Conservation (phyloP, 345 rosid genomes). For the Durio zibethinus region DNA sequence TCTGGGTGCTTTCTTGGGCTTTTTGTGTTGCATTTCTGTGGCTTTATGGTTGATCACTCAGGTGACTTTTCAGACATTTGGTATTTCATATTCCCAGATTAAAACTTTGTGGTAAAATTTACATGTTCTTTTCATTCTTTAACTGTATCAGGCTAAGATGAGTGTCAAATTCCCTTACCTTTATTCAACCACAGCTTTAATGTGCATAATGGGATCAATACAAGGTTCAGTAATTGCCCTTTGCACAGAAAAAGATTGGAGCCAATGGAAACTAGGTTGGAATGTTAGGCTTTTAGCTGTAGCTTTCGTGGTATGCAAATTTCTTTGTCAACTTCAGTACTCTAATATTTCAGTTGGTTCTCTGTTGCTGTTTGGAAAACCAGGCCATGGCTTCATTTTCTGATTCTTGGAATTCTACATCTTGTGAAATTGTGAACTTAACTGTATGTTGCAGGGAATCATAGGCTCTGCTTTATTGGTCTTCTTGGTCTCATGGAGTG, state of each 20-base stretch:
- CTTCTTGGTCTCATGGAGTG: constrained; percentile 26
- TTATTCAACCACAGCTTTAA: constrained; percentile 47
- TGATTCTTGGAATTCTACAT: neutral
- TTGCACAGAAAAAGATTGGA: constrained; percentile 41
- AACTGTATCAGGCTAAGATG: constrained; percentile 40
- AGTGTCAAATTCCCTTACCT: constrained; percentile 38
- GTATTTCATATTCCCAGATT: neutral
- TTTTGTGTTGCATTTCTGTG: constrained; percentile 27
- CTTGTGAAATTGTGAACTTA: neutral
- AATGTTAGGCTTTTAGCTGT: constrained; percentile 44
- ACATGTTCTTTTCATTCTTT: neutral
- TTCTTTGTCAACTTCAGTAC: neutral
- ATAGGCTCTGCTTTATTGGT: constrained; percentile 31
- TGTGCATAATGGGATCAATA: constrained; percentile 40
- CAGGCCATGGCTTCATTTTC: neutral
- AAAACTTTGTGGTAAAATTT: no score
- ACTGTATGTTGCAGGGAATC: constrained; percentile 29
- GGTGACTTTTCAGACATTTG: constrained; percentile 2
- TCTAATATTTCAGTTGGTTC: neutral
- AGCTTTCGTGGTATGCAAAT: constrained; percentile 32
- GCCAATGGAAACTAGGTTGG: constrained; percentile 60
- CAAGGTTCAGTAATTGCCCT: constrained; percentile 37
- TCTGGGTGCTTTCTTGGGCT: constrained; percentile 28
- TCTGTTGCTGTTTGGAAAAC: neutral
- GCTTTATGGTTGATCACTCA: constrained; percentile 36